These are phyloP conservation scores for Datisca glomerata DNA, from an alignment of 306 rosid species.

Conservation along the genomic window DNA sequence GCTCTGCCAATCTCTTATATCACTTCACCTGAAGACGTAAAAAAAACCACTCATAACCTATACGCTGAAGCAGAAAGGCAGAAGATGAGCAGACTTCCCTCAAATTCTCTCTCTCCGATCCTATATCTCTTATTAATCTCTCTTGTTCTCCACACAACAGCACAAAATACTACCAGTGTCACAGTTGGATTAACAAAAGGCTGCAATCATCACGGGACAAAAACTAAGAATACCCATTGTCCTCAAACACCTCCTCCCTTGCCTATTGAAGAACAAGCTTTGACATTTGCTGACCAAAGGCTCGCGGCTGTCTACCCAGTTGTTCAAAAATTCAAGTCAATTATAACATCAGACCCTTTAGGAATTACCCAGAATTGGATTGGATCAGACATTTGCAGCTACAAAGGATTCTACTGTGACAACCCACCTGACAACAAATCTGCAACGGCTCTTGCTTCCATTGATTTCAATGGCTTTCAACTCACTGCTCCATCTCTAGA, in stretches of 20 bases:
- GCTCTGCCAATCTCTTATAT: too few relatives aligned
- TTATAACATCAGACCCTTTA: conserved; percentile 1
- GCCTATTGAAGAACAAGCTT: conserved; percentile 13
- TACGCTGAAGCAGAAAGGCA: neutral
- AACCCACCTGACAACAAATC: neutral
- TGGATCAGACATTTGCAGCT: neutral
- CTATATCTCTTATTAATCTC: conserved; percentile 22
- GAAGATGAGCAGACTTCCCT: conserved; percentile 21
- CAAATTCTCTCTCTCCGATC: conserved; percentile 15
- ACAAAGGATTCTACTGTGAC: conserved; percentile 33
- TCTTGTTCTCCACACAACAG: conserved; percentile 13
- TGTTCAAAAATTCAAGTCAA: conserved; percentile 12
- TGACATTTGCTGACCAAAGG: conserved; percentile 8
- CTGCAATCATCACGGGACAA: conserved; percentile 13
- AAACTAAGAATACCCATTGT: conserved; percentile 6
- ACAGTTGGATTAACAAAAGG: conserved; percentile 5
- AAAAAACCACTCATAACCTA: too few relatives aligned
- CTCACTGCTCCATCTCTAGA: conserved; percentile 5
- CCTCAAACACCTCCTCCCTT: conserved; percentile 18
- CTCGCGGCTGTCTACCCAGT: conserved; percentile 10
- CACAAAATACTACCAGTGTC: conserved; percentile 5
- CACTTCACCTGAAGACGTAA: too few relatives aligned
- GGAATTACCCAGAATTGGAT: conserved; percentile 18
- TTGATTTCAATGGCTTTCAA: conserved; percentile 30
- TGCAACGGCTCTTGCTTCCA: conserved; percentile 18